A percentile compares a stretch with the other conserved stretches of the same genome.
Evolutionary conservation across 2,329 filamentous ascomycete genomes (phyloP).

Genomic region (Cordyceps farinosa): DNA sequence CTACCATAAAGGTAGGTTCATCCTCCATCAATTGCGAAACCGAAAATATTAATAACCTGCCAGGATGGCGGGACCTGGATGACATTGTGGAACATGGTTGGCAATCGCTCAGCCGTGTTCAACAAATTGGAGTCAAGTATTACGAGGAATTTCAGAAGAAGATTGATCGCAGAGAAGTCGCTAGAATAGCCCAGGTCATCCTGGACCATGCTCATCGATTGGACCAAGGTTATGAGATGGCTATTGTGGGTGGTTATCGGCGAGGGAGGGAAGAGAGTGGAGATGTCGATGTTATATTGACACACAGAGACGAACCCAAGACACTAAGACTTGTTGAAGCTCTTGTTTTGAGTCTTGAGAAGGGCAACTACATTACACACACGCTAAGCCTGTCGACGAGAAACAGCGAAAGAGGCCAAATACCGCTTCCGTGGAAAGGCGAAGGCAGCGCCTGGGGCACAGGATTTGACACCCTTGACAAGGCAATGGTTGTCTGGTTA

Average conservation of each 20-base stretch:
- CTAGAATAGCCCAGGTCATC: slow-evolving; percentile 62
- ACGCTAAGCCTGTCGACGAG: slow-evolving; percentile 67
- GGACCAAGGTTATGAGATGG: slow-evolving; percentile 51
- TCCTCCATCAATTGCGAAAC: background rate
- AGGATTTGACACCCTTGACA: slow-evolving; percentile 86
- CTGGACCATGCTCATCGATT: slow-evolving; percentile 64
- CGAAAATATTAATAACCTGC: background rate
- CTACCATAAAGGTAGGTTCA: slow-evolving; percentile 56
- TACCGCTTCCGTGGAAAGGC: slow-evolving; percentile 51
- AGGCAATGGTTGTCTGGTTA: slow-evolving; percentile 91
- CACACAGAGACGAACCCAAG: slow-evolving; percentile 66
- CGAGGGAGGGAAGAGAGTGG: slow-evolving; percentile 70
- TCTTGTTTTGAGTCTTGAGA: slow-evolving; percentile 69
- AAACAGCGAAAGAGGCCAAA: slow-evolving; percentile 70
- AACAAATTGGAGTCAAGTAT: slow-evolving; percentile 92
- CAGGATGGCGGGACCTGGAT: slow-evolving; percentile 76
- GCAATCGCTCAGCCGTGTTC: slow-evolving; percentile 68
- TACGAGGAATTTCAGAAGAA: slow-evolving; percentile 77
- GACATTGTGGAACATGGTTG: slow-evolving; percentile 84
- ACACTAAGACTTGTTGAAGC: slow-evolving; percentile 69
- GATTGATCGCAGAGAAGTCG: slow-evolving; percentile 71
- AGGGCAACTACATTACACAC: slow-evolving; percentile 71
- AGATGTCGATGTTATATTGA: slow-evolving; percentile 84
- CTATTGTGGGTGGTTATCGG: slow-evolving; percentile 76
- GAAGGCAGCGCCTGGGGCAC: slow-evolving; percentile 35